Percentiles rank a stretch among this genome's conserved stretches.
Evolutionary conservation across 2,329 filamentous ascomycete genomes (phyloP).

Genomic region (Fusarium albosuccineum): DNA sequence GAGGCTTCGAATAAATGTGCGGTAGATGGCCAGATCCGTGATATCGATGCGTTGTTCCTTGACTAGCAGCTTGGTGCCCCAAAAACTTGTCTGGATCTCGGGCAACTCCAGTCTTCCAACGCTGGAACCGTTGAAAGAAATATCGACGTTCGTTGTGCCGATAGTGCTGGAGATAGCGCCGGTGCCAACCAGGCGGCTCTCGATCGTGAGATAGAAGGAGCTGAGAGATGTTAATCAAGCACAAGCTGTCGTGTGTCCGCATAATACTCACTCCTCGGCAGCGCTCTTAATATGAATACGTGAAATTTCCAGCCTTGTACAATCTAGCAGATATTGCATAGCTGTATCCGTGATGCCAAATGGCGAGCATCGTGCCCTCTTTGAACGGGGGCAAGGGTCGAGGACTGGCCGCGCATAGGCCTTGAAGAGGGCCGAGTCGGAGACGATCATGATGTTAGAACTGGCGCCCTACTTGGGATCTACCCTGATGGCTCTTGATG

Average conservation of each 20-base stretch:
- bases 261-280: slow-evolving; percentile 47
- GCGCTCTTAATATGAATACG: slow-evolving; percentile 49
- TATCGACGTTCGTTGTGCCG: slow-evolving; percentile 45
- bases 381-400: neutral
- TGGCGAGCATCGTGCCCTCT: slow-evolving; percentile 14
- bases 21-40: slow-evolving; percentile 45
- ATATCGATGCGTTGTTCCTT: slow-evolving; percentile 48
- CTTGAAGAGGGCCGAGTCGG: slow-evolving; percentile 45
- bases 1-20: slow-evolving; percentile 49
- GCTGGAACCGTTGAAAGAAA: slow-evolving; percentile 47
- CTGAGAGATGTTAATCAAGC: slow-evolving; percentile 33
- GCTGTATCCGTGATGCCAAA: slow-evolving; percentile 45
- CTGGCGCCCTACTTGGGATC: neutral
- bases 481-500: too few relatives aligned
- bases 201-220: slow-evolving; percentile 48
- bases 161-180: slow-evolving; percentile 50
- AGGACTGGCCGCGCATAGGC: slow-evolving; percentile 41
- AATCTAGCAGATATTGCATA: slow-evolving; percentile 47
- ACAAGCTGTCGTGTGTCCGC: neutral
- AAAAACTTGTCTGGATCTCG: slow-evolving; percentile 46
- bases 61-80: slow-evolving; percentile 46
- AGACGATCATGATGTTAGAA: slow-evolving; percentile 39
- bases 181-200: slow-evolving; percentile 48
- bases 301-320: slow-evolving; percentile 46
- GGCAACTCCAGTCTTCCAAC: slow-evolving; percentile 50